Base-by-base conservation (phyloP, 2,329 filamentous ascomycete genomes). In the Leptographium lundbergii region DNA sequence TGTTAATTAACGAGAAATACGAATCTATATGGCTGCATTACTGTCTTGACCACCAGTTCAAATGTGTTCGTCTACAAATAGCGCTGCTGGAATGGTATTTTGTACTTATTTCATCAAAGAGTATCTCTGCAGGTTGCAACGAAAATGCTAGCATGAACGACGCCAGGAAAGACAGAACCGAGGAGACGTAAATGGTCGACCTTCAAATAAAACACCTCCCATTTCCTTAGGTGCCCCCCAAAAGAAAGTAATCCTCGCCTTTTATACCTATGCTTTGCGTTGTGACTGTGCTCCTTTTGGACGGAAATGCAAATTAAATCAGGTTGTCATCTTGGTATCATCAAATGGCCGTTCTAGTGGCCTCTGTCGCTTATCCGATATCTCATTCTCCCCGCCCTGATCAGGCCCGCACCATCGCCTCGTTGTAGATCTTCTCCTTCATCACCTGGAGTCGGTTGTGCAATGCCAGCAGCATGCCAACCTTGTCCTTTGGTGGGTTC, bases 391-490 rank as follows among this genome's bases (percentile, higher is more conserved):
- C n/a, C 36, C 32, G 6, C 39, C 7, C 10, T 19, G 9, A n/a
- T 59, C 55, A 63, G 6, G 48, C 51, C 29, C 60, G 61, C 19
- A 59, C 53, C 54, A 59, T 59, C 63, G 71, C 68, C 59, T 77
- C 74, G 63, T 69, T 70, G 65, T 82, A 78, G 52, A 86, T 85
- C 60, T 82, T 75, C 63, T 68, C 72, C 74, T 86, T 86, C 77
- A 85, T 77, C n/a, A 64, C 63, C 63, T 77, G 73, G 54, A 86
- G 70, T 39, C 76, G 73, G 32, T 75, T 70, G 59, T 80, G 77
- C 81, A 85, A 80, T 17, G 78, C 74, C 34, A 78, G 65, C 53
- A 86, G 67, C 54, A 78, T 68, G 6, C 72, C 71, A 57, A 85
- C 68, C 66, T 80, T 77, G 19, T 77, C 72, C 60, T 76, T 71